Evolutionary conservation across 1,284 basidiomycete species (phyloP).

Genomic region (Melampsora abietis-canadensis): DNA sequence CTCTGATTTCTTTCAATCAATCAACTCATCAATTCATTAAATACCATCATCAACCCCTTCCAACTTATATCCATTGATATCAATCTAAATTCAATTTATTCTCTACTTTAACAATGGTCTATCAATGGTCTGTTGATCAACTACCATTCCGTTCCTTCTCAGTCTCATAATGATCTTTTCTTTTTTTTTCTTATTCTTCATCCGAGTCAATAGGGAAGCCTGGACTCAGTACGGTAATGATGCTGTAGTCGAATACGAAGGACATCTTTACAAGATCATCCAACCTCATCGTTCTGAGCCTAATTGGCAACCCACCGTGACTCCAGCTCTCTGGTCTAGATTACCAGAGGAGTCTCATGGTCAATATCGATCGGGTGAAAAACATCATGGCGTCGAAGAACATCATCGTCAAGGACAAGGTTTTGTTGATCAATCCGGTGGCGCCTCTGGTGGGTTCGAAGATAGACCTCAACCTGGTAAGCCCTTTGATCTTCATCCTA

Average conservation of each 20-base stretch:
- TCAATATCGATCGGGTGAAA: slow-evolving; percentile 17
- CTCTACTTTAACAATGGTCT: not conserved
- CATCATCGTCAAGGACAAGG: slow-evolving; percentile 24
- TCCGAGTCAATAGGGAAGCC: slow-evolving; percentile 9
- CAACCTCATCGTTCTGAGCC: slow-evolving; percentile 38
- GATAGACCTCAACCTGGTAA: slow-evolving; percentile 32
- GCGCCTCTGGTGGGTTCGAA: not conserved
- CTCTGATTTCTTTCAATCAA: too few relatives aligned
- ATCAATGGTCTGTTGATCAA: slow-evolving; percentile 14
- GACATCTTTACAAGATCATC: slow-evolving; percentile 27
- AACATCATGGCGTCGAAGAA: slow-evolving; percentile 19
- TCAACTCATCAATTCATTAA: too few relatives aligned
- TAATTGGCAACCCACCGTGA: slow-evolving; percentile 24
- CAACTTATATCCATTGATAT: too few relatives aligned
- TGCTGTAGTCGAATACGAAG: slow-evolving; percentile 34
- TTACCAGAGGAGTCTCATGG: slow-evolving; percentile 18
- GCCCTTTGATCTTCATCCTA: slow-evolving; percentile 3
- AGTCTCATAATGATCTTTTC: not conserved
- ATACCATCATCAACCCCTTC: too few relatives aligned
- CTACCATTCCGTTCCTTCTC: not conserved
- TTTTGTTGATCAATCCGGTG: slow-evolving; percentile 22
- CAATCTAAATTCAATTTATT: too few relatives aligned
- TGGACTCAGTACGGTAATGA: slow-evolving; percentile 18
- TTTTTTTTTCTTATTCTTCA: not conserved
- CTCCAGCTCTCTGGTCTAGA: slow-evolving; percentile 28